Base-by-base conservation (phyloP, 352 stramenopile genomes). In the Phytophthora agathidicida region DNA sequence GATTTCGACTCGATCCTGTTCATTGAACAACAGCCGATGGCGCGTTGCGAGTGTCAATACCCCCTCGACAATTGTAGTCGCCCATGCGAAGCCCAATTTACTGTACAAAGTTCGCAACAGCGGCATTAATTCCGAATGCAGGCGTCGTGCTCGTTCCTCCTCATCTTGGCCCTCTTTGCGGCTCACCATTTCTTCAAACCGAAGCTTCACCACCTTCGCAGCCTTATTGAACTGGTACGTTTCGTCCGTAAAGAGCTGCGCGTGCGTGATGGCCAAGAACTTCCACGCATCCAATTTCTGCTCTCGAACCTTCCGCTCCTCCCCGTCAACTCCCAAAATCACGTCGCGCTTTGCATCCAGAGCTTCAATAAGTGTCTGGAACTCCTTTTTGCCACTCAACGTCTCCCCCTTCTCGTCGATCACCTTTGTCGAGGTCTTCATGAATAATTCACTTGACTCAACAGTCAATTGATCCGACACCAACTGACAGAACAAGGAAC, bases 161-260 rank as follows among this genome's bases (percentile, higher is more conserved):
- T 51, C 35, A 4, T 63, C 45, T 3, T 38, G 24, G 39, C 38
- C 32, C 3, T 68, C 46, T 20, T 66, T 56, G 1, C 17, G 20
- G 9, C 43, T 30, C 14, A 67, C 49, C n/a, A 77, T 42, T 0
- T 55, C 42, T 24, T 89, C 79, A 9, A 90, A 68, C 3, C 78
- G 73, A n/a, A 57, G 44, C 49, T 83, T 76, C 6, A 91, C 75
- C 10, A 68, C 60, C 47, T 92, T 92, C 5, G 75, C 71, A 11
- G 82, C 79, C 38, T 87, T 88, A 22, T 68, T 81, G 56, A 94
- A 94, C 63, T 88, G 60, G 41, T 89, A 94, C 47, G 84, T 88
- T 56, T 94, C 84, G 56, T 94, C 84, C 6, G 82, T 94, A 53
- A 89, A 87, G 8, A 94, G 73, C 46, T 89, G 74, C 9, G 65